Conservation (phyloP, 768 basidiomycete species). For the Mycena pura region DNA sequence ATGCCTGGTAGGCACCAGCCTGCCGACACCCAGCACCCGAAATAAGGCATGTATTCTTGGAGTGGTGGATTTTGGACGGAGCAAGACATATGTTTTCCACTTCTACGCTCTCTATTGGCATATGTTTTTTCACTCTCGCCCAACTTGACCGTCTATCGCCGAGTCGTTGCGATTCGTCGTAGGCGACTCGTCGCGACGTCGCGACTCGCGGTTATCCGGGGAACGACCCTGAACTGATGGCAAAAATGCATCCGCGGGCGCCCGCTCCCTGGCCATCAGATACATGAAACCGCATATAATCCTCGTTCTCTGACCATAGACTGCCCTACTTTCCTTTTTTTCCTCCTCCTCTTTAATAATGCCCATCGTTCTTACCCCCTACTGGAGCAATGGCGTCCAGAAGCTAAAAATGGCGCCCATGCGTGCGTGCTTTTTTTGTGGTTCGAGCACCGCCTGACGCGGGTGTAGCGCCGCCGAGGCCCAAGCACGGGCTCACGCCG, state of each 20-base stretch:
- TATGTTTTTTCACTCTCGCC: no score
- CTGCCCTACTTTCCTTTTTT: conserved; percentile 4
- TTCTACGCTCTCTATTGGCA: no score
- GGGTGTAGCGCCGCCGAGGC: conserved; percentile 47
- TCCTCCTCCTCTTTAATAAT: conserved; percentile 37
- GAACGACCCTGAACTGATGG: background rate
- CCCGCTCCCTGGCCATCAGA: no score
- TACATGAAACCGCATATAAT: background rate
- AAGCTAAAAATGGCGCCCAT: conserved; percentile 68
- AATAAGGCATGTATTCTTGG: no score
- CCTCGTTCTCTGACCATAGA: conserved; percentile 3
- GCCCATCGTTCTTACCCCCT: conserved; percentile 73
- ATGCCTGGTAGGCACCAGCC: no score
- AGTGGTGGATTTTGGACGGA: no score
- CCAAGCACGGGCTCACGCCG: conserved; percentile 65
- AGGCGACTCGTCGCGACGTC: no score
- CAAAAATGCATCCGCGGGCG: no score
- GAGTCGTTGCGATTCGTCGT: no score
- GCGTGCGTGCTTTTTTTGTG: conserved; percentile 48
- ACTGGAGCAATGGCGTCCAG: conserved; percentile 73
- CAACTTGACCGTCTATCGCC: no score
- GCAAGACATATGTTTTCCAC: no score
- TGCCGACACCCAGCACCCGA: background rate
- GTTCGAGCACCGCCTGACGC: background rate
- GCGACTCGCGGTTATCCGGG: no score